Conservation (phyloP, 2,329 filamentous ascomycete genomes). For the Exophiala calicioides region DNA sequence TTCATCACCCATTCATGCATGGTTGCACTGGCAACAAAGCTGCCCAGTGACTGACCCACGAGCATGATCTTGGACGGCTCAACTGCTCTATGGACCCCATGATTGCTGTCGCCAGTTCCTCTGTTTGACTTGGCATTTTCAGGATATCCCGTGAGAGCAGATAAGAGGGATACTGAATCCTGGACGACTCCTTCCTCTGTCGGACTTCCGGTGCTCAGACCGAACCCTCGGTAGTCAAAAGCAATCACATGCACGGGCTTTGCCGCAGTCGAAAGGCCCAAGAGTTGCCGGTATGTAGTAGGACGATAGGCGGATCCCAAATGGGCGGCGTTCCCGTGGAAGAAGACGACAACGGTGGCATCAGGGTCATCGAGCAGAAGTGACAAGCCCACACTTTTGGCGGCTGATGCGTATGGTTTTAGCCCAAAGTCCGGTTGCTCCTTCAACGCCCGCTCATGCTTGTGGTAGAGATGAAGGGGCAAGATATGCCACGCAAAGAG, state of each 20-base stretch:
- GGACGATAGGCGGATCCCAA: constrained; percentile 77
- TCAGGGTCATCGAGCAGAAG: constrained; percentile 54
- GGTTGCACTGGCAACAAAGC: constrained; percentile 75
- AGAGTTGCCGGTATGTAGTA: constrained; percentile 73
- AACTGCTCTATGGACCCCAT: constrained; percentile 47
- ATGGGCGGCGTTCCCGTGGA: constrained; percentile 75
- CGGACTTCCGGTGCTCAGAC: constrained; percentile 67
- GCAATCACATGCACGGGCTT: constrained; percentile 73
- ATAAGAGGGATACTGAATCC: constrained; percentile 72
- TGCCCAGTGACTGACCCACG: constrained; percentile 84
- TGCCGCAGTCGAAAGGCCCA: constrained; percentile 66
- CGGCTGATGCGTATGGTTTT: constrained; percentile 44
- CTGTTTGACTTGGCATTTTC: no score
- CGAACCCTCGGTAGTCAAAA: constrained; percentile 71
- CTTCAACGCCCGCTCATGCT: constrained; percentile 63
- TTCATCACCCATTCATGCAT: constrained; percentile 53
- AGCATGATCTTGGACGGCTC: constrained; percentile 73
- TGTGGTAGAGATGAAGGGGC: constrained; percentile 72
- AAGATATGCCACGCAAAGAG: constrained; percentile 91
- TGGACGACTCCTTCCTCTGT: constrained; percentile 78
- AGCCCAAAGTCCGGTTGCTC: constrained; percentile 36
- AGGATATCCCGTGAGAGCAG: constrained; percentile 55
- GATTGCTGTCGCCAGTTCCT: not conserved
- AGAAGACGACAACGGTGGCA: constrained; percentile 58
- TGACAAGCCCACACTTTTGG: constrained; percentile 50